Evolutionary conservation across 306 rosid species (phyloP), one percentile per base, ranked within the genome.

Genomic region (Spatholobus suberectus): DNA sequence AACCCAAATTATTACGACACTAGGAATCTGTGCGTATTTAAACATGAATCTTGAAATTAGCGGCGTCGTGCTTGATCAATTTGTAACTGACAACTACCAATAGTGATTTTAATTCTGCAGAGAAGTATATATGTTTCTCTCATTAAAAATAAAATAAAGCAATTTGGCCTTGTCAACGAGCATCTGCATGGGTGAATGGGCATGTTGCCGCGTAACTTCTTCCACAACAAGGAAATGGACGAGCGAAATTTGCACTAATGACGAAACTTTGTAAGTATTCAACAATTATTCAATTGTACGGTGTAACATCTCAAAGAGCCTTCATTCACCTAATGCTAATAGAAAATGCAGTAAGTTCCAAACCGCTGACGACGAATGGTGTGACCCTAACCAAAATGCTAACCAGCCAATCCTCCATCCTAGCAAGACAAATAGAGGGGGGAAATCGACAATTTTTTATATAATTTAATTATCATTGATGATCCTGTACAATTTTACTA

Each of bases 281-380:
- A 23, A 43, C 40, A 44, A 58, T 70, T 68, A 66, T 54, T 76
- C 9, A 76, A 82, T 57, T 52, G 58, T 41, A 40, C 52, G 63
- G 24, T 14, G 82, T 76, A 57, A 69, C 86, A 34, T 43, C 43
- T 18, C 1, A 12, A 66, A 75, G n/a, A 54, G 51, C 24, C 54
- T 67, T 75, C 85, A 52, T 67, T 75, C 85, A 52, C 70, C 68
- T 32, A 81, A 73, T 73, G 59, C 69, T 13, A 37, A 61, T 43
- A 63, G 75, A 62, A 49, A 72, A 41, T 35, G 55, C 66, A 72
- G 1, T 14, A 81, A 74, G 76, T 10, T 82, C 76, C 85, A 52
- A 66, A 38, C 5, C 14, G 40, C 26, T 29, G 40, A 29, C 12
- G 35, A 61, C 12, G 35, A 61, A 17, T 72, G 32, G 23, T 61